phyloP scores from a whole-genome alignment of 306 rosid species.

The Acacia confusa region DNA sequence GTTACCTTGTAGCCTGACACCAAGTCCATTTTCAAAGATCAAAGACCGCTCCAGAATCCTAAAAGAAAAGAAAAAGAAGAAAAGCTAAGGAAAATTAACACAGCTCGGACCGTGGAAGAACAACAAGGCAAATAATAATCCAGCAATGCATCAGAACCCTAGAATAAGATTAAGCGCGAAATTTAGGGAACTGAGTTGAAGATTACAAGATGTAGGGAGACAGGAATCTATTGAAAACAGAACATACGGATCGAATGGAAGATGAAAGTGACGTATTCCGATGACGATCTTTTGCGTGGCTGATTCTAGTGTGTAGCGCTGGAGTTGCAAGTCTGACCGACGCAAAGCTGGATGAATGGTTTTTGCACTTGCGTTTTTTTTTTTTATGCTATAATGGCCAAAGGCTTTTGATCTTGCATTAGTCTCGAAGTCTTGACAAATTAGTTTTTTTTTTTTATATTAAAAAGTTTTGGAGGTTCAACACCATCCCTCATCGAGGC shows the following conservation, averaged over 20 bases:
- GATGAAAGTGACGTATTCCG: not conserved
- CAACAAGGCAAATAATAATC: conserved; percentile 1
- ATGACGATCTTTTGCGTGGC: not conserved
- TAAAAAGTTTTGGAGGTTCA: too few relatives aligned
- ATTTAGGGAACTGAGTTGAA: not conserved
- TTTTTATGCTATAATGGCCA: too few relatives aligned
- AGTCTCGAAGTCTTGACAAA: not conserved
- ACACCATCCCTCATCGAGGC: too few relatives aligned
- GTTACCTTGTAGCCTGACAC: conserved; percentile 91
- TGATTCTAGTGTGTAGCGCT: not conserved
- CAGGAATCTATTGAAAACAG: not conserved
- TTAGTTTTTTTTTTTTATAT: too few relatives aligned
- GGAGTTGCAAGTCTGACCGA: not conserved
- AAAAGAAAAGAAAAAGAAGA: not conserved
- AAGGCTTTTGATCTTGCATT: not conserved
- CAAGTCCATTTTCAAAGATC: conserved; percentile 77
- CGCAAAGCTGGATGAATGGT: not conserved
- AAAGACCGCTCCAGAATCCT: conserved; percentile 33
- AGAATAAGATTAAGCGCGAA: not conserved
- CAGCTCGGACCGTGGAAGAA: not conserved
- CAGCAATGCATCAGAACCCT: conserved; percentile 29
- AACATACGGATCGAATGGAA: conserved; percentile 12
- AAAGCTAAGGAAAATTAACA: not conserved
- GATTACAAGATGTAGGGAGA: not conserved
- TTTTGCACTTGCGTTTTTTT: too few relatives aligned